phyloP scores from a whole-genome alignment of 306 rosid species.

The Geum urbanum region DNA sequence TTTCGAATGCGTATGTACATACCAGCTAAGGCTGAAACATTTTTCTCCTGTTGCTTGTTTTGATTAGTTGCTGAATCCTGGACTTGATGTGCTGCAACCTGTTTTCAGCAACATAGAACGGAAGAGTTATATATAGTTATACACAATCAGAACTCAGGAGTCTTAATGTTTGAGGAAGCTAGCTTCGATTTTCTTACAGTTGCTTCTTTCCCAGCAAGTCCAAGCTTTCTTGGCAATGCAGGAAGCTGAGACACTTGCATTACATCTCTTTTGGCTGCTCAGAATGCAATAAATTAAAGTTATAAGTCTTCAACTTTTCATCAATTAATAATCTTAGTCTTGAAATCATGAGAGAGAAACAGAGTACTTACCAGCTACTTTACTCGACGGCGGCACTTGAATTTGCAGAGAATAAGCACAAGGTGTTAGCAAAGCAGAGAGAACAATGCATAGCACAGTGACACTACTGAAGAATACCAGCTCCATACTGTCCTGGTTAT shows the following conservation, averaged over 20 bases:
- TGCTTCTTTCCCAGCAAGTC: slow-evolving; percentile 35
- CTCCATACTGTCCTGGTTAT: slow-evolving; percentile 25
- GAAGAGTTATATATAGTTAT: neutral
- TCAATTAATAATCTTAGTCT: neutral
- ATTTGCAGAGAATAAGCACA: slow-evolving; percentile 42
- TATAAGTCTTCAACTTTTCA: neutral
- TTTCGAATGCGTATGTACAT: neutral
- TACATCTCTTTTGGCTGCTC: slow-evolving; percentile 22
- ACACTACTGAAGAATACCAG: slow-evolving; percentile 27
- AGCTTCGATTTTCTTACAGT: slow-evolving; percentile 13
- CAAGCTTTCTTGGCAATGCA: slow-evolving; percentile 53
- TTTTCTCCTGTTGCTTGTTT: slow-evolving; percentile 23
- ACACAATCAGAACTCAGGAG: neutral
- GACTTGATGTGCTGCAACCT: slow-evolving; percentile 36
- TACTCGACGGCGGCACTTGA: slow-evolving; percentile 26
- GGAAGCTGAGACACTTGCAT: slow-evolving; percentile 28
- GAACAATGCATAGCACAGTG: slow-evolving; percentile 23
- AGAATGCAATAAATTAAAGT: neutral
- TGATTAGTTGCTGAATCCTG: slow-evolving; percentile 22
- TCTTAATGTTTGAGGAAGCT: neutral
- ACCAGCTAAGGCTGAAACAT: slow-evolving; percentile 27
- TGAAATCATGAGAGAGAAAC: neutral
- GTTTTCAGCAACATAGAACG: slow-evolving; percentile 9
- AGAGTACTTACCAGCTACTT: slow-evolving; percentile 34
- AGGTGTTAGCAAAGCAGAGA: slow-evolving; percentile 35